Evolutionary conservation across 2,329 filamentous ascomycete genomes (phyloP).

Genomic region (Colletotrichum australisinense): DNA sequence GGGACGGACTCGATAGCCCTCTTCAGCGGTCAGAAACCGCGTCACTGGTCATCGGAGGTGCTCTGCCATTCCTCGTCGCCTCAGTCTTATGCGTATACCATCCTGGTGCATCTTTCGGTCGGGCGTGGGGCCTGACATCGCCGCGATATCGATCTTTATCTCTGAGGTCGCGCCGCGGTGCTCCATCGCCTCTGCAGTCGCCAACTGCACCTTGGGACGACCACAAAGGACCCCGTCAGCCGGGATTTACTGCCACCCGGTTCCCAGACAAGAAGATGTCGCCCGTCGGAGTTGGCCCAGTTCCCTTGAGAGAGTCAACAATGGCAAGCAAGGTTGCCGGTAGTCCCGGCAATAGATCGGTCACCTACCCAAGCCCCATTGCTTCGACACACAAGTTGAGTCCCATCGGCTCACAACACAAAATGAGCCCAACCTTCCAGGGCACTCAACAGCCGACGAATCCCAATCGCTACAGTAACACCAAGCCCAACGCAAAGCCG

Average conservation of each 20-base stretch:
- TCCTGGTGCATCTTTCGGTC: conserved; percentile 52
- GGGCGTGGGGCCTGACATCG: conserved; percentile 53
- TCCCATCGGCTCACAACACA: conserved; percentile 7
- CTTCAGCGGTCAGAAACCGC: conserved; percentile 52
- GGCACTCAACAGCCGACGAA: conserved; percentile 16
- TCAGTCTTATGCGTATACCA: conserved; percentile 50
- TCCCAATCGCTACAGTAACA: conserved; percentile 10
- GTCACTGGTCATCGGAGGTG: conserved; percentile 53
- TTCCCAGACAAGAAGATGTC: conserved; percentile 32
- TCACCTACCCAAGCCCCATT: conserved; percentile 31
- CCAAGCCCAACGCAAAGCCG: conserved; percentile 19
- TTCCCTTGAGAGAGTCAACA: conserved; percentile 28
- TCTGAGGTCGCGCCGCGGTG: conserved; percentile 16
- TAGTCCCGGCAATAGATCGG: conserved; percentile 28
- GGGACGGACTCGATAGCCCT: conserved; percentile 46
- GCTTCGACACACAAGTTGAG: conserved; percentile 23
- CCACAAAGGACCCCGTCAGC: conserved; percentile 30
- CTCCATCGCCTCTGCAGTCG: conserved; percentile 31
- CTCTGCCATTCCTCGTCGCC: conserved; percentile 51
- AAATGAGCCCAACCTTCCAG: conserved; percentile 23
- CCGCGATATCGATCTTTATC: conserved; percentile 38
- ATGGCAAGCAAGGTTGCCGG: conserved; percentile 33
- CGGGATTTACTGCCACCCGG: conserved; percentile 24
- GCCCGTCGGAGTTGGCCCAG: conserved; percentile 23
- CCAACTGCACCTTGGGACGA: conserved; percentile 28